phyloP scores from a whole-genome alignment of 2,329 filamentous ascomycete species.

The Trichocomaceae sp. region DNA sequence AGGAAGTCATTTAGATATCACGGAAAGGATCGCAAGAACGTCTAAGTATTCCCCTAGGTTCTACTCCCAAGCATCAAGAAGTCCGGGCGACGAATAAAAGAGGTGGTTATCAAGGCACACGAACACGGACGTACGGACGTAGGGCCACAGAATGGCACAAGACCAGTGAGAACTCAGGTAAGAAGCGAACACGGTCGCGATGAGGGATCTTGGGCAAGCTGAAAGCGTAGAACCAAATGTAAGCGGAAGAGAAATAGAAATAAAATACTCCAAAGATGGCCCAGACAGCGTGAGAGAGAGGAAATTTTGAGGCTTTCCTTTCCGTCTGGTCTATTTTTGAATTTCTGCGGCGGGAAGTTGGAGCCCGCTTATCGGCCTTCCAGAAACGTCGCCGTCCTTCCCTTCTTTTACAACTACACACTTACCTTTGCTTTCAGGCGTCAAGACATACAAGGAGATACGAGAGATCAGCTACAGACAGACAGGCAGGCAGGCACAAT shows the following conservation, averaged over 20 bases:
- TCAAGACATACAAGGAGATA: background rate
- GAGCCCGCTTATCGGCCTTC: conserved; percentile 10
- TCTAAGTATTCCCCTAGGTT: background rate
- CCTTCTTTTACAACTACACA: background rate
- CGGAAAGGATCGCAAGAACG: background rate
- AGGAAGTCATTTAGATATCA: conserved; percentile 31
- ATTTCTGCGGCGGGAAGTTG: background rate
- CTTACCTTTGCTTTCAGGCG: too few relatives aligned
- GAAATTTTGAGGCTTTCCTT: background rate
- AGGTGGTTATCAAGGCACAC: conserved; percentile 2
- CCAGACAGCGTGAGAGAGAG: background rate
- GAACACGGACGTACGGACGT: background rate
- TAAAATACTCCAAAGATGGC: background rate
- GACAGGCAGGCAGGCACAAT: conserved; percentile 18
- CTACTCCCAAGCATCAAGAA: background rate
- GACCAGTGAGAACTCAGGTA: conserved; percentile 4
- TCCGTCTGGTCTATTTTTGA: background rate
- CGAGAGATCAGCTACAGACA: background rate
- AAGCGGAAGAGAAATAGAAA: background rate
- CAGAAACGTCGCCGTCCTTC: conserved; percentile 13
- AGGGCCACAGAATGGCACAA: conserved; percentile 4
- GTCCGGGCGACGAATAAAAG: background rate
- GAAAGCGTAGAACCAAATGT: background rate
- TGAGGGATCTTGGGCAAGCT: background rate
- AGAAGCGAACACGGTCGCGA: background rate